Evolutionary conservation across 2,329 filamentous ascomycete genomes (phyloP).

Genomic region (Fusarium longipes): DNA sequence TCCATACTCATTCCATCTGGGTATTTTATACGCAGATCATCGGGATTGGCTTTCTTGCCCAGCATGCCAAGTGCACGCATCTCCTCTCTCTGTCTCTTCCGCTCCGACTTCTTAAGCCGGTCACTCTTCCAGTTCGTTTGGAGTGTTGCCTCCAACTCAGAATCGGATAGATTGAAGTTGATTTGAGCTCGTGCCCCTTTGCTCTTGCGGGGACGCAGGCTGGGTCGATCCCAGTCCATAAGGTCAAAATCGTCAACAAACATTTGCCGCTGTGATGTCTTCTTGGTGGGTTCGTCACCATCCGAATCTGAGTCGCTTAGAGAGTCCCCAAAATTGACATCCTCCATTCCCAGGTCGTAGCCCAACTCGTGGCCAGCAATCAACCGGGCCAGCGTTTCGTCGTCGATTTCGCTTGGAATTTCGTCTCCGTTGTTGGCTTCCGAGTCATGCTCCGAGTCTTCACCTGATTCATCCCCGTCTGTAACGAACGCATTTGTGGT

Average conservation of each 20-base stretch:
- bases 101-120: conserved; percentile 75
- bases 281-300: conserved; percentile 39
- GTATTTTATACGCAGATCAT: conserved; percentile 77
- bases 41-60: conserved; percentile 65
- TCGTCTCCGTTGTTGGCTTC: conserved; percentile 20
- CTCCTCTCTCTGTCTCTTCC: conserved; percentile 76
- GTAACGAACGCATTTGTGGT: conserved; percentile 53
- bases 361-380: conserved; percentile 41
- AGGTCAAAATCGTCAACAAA: conserved; percentile 78
- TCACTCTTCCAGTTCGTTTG: conserved; percentile 73
- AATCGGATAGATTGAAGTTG: conserved; percentile 68
- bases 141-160: conserved; percentile 72
- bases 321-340: conserved; percentile 32
- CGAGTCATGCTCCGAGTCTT: conserved; percentile 6
- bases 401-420: conserved; percentile 41
- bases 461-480: conserved; percentile 43
- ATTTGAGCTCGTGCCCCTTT: conserved; percentile 70
- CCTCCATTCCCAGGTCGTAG: conserved; percentile 32
- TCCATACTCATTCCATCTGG: conserved; percentile 75
- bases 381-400: conserved; percentile 44
- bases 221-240: conserved; percentile 83
- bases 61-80: conserved; percentile 74
- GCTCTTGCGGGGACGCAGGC: conserved; percentile 68
- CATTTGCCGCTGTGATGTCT: conserved; percentile 52
- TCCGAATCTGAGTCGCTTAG: conserved; percentile 33